phyloP scores from a whole-genome alignment of 305 asterid genomes.

The Solanum hybrid region DNA sequence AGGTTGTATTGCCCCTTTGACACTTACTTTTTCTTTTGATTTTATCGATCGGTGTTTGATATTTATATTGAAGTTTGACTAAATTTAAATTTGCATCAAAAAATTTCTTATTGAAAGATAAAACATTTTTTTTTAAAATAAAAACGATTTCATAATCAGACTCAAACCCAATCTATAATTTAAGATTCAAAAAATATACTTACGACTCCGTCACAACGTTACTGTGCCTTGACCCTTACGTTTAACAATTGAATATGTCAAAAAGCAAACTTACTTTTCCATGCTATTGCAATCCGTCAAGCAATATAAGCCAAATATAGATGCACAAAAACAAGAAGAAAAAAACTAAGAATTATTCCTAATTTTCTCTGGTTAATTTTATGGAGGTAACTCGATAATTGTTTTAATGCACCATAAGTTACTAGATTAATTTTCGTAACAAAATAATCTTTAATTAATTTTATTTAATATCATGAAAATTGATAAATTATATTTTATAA shows the following conservation, averaged over 20 bases:
- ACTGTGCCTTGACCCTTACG: neutral
- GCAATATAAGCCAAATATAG: neutral
- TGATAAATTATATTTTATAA: neutral
- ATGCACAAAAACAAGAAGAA: neutral
- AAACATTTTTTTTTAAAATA: neutral
- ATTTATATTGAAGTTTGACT: neutral
- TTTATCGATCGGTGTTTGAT: accelerated
- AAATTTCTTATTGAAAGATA: neutral
- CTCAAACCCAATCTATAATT: neutral
- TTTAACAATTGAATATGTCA: neutral
- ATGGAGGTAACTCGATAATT: neutral
- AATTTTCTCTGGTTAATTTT: neutral
- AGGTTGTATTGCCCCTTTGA: neutral
- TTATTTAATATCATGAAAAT: neutral
- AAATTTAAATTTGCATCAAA: accelerated
- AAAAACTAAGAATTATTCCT: neutral
- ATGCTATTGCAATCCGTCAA: neutral
- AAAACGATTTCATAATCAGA: neutral
- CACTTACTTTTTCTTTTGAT: neutral
- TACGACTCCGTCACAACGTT: neutral
- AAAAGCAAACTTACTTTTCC: neutral
- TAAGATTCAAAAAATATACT: neutral
- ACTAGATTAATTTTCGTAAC: neutral
- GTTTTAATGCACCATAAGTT: neutral
- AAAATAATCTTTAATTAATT: no score